Base-by-base conservation (phyloP, 2,329 filamentous ascomycete genomes). In the Cadophora sp. region DNA sequence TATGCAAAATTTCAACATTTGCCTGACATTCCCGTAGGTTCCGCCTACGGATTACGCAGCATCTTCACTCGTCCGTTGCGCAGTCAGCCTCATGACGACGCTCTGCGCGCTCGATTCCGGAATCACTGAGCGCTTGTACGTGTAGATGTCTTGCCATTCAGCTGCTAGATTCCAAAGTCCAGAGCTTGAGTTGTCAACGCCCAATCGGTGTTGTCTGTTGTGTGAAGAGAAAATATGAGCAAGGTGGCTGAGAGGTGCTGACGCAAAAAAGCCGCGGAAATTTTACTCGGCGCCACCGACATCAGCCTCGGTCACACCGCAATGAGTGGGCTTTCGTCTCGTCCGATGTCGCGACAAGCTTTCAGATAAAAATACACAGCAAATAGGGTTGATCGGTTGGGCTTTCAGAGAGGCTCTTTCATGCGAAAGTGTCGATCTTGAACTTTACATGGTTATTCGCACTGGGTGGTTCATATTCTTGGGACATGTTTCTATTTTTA, bases 51-150 rank as follows among this genome's bases (percentile, higher is more conserved):
- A 24, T 58, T 58, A 58, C 55, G 36, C 53, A 58, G 16, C 50
- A n/a, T 18, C 33, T 27, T 1, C 20, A 58, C 33, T 43, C 36
- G 36, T 30, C 33, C 20, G 13, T 36, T 56, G 18, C 55, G 55
- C 55, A 58, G 55, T 58, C 55, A 39, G 33, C 33, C 53, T 58
- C 36, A 58, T 58, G 55, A 58, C 55, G 55, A 58, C n/a, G 33
- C 55, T 41, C 36, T 56, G 53, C 33, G 20, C 55, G 14, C 4
- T 39, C 9, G 18, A 41, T 16, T 16, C 55, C 33, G 36, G 33
- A 43, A 6, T 58, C 36, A 20, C 18, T n/a, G 41, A 16, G 22
- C 22, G 22, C 48, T 6, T 1, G 16, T 20, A 18, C 36, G 36
- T 24, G 36, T 4, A 13, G 9, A 18, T 1, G 1, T 8, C 8